phyloP scores from a whole-genome alignment of 2,329 filamentous ascomycete species.

The Zymoseptoria ardabiliae region DNA sequence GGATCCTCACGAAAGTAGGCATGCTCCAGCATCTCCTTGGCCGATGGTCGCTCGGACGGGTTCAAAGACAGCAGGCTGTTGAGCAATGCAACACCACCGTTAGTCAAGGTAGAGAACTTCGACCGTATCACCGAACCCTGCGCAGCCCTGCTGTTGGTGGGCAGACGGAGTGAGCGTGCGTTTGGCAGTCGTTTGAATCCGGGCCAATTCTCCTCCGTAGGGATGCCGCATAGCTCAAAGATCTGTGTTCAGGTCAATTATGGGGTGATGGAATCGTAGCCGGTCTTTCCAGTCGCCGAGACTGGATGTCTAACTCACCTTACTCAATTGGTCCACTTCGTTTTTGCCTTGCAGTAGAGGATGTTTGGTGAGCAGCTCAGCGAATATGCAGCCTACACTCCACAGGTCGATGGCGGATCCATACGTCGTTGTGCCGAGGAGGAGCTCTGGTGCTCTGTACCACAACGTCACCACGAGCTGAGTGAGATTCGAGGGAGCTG shows the following conservation, averaged over 20 bases:
- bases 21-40: constrained; percentile 67
- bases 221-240: constrained; percentile 82
- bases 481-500: constrained; percentile 66
- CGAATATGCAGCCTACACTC: constrained; percentile 94
- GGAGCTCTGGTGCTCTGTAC: constrained; percentile 87
- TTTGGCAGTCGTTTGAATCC: constrained; percentile 81
- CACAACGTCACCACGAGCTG: constrained; percentile 93
- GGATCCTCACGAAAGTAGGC: constrained; percentile 85
- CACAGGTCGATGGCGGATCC: constrained; percentile 79
- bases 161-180: constrained; percentile 67
- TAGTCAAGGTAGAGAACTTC: constrained; percentile 73
- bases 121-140: constrained; percentile 54
- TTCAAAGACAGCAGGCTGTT: constrained; percentile 65
- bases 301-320: constrained; percentile 36
- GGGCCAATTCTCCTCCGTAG: constrained; percentile 77
- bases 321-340: constrained; percentile 81
- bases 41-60: constrained; percentile 62
- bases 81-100: constrained; percentile 64
- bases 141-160: constrained; percentile 39
- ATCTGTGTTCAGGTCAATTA: constrained; percentile 44
- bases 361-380: constrained; percentile 75
- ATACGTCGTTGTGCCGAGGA: constrained; percentile 74
- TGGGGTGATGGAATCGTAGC: constrained; percentile 11
- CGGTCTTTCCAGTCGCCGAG: constrained; percentile 23
- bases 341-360: constrained; percentile 82